Percentiles rank a stretch among this genome's conserved stretches.
These are phyloP conservation scores for Diplodia corticola DNA, from an alignment of 2,329 filamentous ascomycete species.

Conservation along the genomic window DNA sequence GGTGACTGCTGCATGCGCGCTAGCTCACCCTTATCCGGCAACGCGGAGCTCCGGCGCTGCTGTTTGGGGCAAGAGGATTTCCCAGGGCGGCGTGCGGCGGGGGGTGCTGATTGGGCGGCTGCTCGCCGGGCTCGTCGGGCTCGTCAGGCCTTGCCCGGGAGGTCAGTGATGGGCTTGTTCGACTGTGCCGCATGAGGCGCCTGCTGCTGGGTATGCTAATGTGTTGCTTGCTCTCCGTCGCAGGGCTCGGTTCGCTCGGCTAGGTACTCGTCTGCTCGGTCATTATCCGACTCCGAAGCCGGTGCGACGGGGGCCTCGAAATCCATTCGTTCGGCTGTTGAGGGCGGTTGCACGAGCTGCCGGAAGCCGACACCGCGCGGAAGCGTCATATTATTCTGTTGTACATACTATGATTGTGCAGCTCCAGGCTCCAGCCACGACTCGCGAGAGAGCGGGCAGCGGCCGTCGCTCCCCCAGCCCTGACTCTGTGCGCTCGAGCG, in stretches of 20 bases:
- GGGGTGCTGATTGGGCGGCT: not conserved
- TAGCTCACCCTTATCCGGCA: not conserved
- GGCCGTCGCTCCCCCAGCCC: not conserved
- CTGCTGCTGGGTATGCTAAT: slow-evolving; percentile 8
- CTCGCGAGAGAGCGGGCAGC: not conserved
- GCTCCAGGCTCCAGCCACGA: not conserved
- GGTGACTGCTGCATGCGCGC: not conserved
- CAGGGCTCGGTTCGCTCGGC: not conserved
- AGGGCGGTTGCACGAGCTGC: not conserved
- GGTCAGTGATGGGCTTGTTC: not conserved
- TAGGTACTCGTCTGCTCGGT: not conserved
- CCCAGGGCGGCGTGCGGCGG: slow-evolving; percentile 3
- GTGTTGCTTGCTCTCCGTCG: not conserved
- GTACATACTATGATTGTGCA: not conserved
- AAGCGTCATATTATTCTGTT: not conserved
- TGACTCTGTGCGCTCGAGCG: not conserved
- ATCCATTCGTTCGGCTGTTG: not conserved
- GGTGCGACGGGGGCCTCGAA: not conserved
- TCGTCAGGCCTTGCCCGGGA: not conserved
- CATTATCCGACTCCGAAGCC: not conserved
- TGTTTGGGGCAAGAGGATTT: slow-evolving; percentile 14
- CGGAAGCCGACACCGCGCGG: not conserved
- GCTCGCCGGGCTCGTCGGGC: not conserved
- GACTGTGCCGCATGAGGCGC: not conserved
- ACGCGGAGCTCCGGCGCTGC: slow-evolving; percentile 8